Evolutionary conservation across 164 flowering plant genomes (phyloP), one percentile per base, ranked within the genome.

Genomic region (Brasenia schreberi): DNA sequence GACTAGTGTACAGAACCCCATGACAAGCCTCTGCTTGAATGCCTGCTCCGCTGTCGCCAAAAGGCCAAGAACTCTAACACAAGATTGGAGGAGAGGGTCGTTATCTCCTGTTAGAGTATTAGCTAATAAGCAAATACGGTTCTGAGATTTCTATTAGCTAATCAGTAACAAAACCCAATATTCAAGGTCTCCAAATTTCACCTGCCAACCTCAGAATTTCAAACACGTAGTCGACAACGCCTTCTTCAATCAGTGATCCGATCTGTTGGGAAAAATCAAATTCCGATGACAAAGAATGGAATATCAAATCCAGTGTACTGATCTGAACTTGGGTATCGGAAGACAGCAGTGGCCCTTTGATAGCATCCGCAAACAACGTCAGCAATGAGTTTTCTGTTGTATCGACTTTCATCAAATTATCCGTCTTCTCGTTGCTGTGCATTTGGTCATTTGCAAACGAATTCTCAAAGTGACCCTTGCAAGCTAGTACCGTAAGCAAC

Each of bases 291-390:
- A 91, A 67, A 76, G 81, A 87, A 69, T 81, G 74, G 70, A 78
- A 74, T 7, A 89, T 73, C 60, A 94, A 79, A 66, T 89, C 87
- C 58, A 94, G 61, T 43, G 96, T 74, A 70, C 89, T 76, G 63
- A 77, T 77, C 73, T 91, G 99, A 64, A 94, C 89, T 78, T 87
- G 80, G 59, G 66, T 79, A 68, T 92, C 92, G 7, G 96, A 84
- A 62, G 99, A 91, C 64, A 94, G 90, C 73, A 94, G 69, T n/a
- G 99, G 87, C 19, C 90, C 96, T 81, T 94, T 91, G 42, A 91
- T 79, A 63, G 99, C 96, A 66, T 91, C 97, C 53, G 94, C 84
- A 77, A 91, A 88, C 77, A 89, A 81, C 73, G 64, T 59, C 63
- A 68, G 72, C 67, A 85, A 66, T 64, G 87, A 68, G 69, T 76